phyloP scores from a whole-genome alignment of 192 early-diverging fungal species.

The Helicostylum pulchrum region DNA sequence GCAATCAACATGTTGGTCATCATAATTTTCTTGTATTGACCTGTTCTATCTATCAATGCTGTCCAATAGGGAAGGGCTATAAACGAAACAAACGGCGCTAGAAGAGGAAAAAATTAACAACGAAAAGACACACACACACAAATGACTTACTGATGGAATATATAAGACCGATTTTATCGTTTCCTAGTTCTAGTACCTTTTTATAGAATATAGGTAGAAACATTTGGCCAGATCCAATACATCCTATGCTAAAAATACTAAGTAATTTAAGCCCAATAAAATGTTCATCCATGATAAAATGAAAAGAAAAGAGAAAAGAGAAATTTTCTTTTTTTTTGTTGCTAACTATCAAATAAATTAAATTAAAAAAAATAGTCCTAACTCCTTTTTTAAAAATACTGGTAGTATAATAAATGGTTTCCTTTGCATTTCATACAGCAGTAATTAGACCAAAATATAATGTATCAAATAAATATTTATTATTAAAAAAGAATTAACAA shows the following conservation, averaged over 20 bases:
- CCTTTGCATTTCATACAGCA: too few relatives aligned
- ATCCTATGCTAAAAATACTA: constrained; percentile 26
- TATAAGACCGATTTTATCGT: constrained; percentile 26
- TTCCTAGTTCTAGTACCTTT: constrained; percentile 17
- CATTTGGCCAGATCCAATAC: constrained; percentile 16
- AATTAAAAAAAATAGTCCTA: too few relatives aligned
- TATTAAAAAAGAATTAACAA: too few relatives aligned
- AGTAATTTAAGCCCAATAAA: constrained; percentile 23
- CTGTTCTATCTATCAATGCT: constrained; percentile 5
- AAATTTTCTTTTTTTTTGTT: too few relatives aligned
- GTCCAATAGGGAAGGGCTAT: constrained; percentile 30
- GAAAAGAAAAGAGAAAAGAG: background rate
- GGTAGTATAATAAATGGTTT: too few relatives aligned
- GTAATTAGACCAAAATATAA: too few relatives aligned
- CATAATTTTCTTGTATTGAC: constrained; percentile 21
- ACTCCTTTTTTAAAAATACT: too few relatives aligned
- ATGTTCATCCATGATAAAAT: background rate
- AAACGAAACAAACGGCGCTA: constrained; percentile 27
- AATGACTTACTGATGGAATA: constrained; percentile 23
- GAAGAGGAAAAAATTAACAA: background rate
- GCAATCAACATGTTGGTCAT: constrained; percentile 20
- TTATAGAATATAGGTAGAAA: constrained; percentile 25
- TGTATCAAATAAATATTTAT: too few relatives aligned
- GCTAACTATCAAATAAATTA: too few relatives aligned
- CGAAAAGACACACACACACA: too few relatives aligned